phyloP scores from a whole-genome alignment of 306 rosid genomes.

The Ziziphus jujuba region DNA sequence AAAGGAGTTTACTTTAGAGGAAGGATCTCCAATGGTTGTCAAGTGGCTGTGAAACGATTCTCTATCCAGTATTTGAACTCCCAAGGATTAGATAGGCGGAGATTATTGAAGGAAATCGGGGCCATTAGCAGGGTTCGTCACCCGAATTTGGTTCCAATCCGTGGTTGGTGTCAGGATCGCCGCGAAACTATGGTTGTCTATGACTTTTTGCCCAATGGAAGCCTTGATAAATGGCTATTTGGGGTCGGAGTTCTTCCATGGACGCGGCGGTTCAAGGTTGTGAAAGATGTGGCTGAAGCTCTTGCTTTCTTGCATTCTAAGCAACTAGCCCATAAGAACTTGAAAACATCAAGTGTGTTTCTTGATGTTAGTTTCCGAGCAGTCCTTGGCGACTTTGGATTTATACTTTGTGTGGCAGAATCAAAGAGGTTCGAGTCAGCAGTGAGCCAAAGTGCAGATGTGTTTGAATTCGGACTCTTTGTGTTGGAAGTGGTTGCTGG shows the following conservation, averaged over 20 bases:
- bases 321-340: constrained; percentile 67
- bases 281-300: constrained; percentile 63
- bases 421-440: constrained; percentile 57
- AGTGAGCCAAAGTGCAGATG: constrained; percentile 59
- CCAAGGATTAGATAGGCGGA: constrained; percentile 49
- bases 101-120: constrained; percentile 64
- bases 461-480: constrained; percentile 70
- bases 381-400: constrained; percentile 65
- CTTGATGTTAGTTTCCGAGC: constrained; percentile 71
- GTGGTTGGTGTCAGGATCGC: constrained; percentile 72
- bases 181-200: constrained; percentile 55
- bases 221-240: constrained; percentile 76
- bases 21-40: constrained; percentile 56
- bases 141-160: constrained; percentile 62
- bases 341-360: constrained; percentile 73
- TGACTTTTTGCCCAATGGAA: constrained; percentile 65
- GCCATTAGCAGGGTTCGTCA: constrained; percentile 52
- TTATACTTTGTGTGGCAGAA: constrained; percentile 53
- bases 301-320: constrained; percentile 51
- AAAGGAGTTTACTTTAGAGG: constrained; percentile 63
- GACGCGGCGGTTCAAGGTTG: constrained; percentile 64
- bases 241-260: constrained; percentile 80
- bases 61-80: constrained; percentile 53
- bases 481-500: constrained; percentile 80
- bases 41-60: constrained; percentile 65